A percentile compares a stretch with the other conserved stretches of the same genome.
Conservation (phyloP, 225 moss, liverwort and hornwort species). For the Pseudoscleropodium purum region DNA sequence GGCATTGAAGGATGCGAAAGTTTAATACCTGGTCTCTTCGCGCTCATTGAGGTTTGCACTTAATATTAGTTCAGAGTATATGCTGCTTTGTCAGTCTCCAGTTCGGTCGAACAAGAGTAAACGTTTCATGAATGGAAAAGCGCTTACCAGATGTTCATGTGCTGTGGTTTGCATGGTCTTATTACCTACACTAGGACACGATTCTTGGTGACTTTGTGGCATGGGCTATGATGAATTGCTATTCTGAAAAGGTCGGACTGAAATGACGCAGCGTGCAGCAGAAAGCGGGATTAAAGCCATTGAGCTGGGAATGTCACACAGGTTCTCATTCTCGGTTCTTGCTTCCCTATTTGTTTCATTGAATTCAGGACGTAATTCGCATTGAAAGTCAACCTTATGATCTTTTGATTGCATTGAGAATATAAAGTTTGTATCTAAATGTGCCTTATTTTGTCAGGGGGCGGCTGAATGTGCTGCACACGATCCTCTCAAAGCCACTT, state of each 20-base stretch:
- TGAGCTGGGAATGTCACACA: slow-evolving; percentile 58
- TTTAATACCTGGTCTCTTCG: slow-evolving; percentile 48
- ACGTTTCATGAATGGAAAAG: neutral
- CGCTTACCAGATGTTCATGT: neutral
- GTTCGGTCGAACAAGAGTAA: neutral
- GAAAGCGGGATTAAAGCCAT: slow-evolving; percentile 43
- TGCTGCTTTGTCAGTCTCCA: neutral
- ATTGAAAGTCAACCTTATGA: neutral
- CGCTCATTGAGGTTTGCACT: slow-evolving; percentile 45
- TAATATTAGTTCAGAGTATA: neutral
- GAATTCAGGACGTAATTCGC: neutral
- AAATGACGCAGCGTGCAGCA: slow-evolving; percentile 41
- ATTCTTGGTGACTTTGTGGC: neutral
- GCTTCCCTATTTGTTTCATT: neutral
- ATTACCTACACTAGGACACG: neutral
- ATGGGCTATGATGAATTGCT: neutral
- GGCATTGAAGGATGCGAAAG: slow-evolving; percentile 68
- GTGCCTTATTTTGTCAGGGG: slow-evolving; percentile 18
- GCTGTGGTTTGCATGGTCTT: neutral
- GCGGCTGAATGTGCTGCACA: slow-evolving; percentile 48
- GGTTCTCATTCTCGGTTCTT: slow-evolving; percentile 17
- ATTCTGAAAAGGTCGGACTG: slow-evolving; percentile 8
- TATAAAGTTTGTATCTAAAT: neutral
- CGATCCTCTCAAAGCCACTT: slow-evolving; percentile 53
- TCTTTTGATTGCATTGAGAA: neutral